phyloP scores from a whole-genome alignment of 1,139 yeast species.

The Chernovozyma sophiae-reginae region DNA sequence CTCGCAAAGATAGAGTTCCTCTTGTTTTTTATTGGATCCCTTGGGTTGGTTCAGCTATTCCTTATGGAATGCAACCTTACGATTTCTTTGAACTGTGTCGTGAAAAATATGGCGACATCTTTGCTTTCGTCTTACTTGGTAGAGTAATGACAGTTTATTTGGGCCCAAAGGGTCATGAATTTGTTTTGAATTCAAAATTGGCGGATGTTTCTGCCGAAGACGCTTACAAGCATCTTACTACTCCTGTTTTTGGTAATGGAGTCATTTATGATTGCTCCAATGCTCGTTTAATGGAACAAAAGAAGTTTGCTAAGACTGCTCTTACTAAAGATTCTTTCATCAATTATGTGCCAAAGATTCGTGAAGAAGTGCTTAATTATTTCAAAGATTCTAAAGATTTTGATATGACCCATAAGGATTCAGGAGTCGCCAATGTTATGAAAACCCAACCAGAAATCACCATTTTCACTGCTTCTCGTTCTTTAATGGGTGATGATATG shows the following conservation, averaged over 20 bases:
- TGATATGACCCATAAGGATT: slow-evolving; percentile 30
- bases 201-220: slow-evolving; percentile 94
- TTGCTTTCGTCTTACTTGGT: slow-evolving; percentile 84
- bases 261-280: slow-evolving; percentile 97
- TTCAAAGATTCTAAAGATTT: slow-evolving; percentile 48
- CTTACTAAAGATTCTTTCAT: slow-evolving; percentile 82
- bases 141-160: slow-evolving; percentile 91
- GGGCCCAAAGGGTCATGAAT: slow-evolving; percentile 98
- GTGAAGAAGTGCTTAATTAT: slow-evolving; percentile 69
- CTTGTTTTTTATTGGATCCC: slow-evolving; percentile 91
- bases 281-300: slow-evolving; percentile 92
- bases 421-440: slow-evolving; percentile 69
- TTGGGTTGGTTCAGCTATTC: slow-evolving; percentile 89
- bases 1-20: slow-evolving; percentile 81
- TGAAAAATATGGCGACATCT: slow-evolving; percentile 83
- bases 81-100: slow-evolving; percentile 79
- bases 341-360: slow-evolving; percentile 82
- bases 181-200: slow-evolving; percentile 85
- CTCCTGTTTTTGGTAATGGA: slow-evolving; percentile 97
- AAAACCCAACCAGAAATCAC: slow-evolving; percentile 92
- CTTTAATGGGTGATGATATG: slow-evolving; percentile 87
- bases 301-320: slow-evolving; percentile 91
- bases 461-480: slow-evolving; percentile 90
- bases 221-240: slow-evolving; percentile 90
- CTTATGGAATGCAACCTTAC: slow-evolving; percentile 90